Base-by-base conservation (phyloP, 768 basidiomycete species). In the Strobilomyces dryophilus region DNA sequence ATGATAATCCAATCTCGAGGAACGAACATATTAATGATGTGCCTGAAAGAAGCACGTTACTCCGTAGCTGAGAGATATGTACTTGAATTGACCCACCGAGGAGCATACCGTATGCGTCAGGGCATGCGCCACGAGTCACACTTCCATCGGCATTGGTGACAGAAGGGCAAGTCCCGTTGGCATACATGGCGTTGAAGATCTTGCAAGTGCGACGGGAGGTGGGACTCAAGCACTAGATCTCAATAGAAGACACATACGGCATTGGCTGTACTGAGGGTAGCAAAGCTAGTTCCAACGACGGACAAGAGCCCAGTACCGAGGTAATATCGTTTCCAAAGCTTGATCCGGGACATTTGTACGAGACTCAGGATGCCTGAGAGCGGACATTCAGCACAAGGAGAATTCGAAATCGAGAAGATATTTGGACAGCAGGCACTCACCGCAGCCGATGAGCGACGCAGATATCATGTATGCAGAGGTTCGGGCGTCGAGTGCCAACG, bases 261-360 rank as follows among this genome's bases (percentile, higher is more conserved):
- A 61, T 79, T 78, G 1, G 85, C 89, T 1, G 87, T 87, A 43
- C 83, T 85, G 12, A 92, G 74, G 0, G 89, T 89, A 5, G 88
- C 79, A 61, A 92, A 91, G 61, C 84, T 87, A 1, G 85, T 89
- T 17, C 90, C 91, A 6, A 92, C 88, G 17, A 92, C 89, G 8
- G 83, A 84, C 50, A 93, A 75, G 18, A 92, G 69, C 0, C 91
- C 91, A n/a, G 89, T 90, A 3, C 88, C 87, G 17, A 91, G 74
- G 55, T 82, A 83, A 60, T 88, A 89, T 1, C 80, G 75, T 14
- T 73, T 67, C 56, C 79, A 84, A 1, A 92, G 73, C 35, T 70
- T 76, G 39, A 87, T 58, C 2, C 86, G 74, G 3, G 86, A 88
- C 81, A 92, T 88, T 61, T 93, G 91, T 4, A 92, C 79, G 21